Evolutionary conservation across 139 green algal genomes (phyloP).

Genomic region (Raphidocelis subcapitata): DNA sequence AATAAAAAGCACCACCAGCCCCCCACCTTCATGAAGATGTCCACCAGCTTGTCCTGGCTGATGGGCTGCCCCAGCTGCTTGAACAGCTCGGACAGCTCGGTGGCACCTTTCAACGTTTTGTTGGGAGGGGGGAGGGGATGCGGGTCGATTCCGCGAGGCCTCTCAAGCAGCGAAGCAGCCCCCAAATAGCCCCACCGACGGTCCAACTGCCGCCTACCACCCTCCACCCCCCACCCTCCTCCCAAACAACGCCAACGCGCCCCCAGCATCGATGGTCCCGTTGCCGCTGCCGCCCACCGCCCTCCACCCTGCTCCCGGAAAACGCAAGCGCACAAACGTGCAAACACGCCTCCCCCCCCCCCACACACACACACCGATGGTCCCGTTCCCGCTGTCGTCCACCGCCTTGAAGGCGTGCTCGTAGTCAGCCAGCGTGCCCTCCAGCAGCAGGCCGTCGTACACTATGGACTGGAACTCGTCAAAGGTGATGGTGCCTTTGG

Average conservation of each 20-base stretch:
- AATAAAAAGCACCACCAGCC: too few relatives aligned
- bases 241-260: too few relatives aligned
- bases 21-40: conserved; percentile 54
- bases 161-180: neutral
- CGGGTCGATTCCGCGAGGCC: neutral
- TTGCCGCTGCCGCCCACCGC: too few relatives aligned
- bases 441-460: conserved; percentile 63
- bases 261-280: too few relatives aligned
- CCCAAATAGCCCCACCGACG: neutral
- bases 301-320: neutral
- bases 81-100: conserved; percentile 50
- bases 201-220: too few relatives aligned
- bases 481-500: too few relatives aligned
- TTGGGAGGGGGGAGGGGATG: neutral
- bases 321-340: neutral
- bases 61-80: conserved; percentile 35
- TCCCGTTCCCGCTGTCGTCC: conserved; percentile 51
- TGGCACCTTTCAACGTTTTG: too few relatives aligned
- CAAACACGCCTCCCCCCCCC: neutral
- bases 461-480: conserved; percentile 41
- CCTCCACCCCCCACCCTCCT: too few relatives aligned
- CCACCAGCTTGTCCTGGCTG: conserved; percentile 42
- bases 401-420: conserved; percentile 62
- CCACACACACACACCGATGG: conserved; percentile 25
- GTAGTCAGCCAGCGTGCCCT: conserved; percentile 74